Base-by-base conservation (phyloP, 371 early-diverging fungal species). In the Mucor saturninus region DNA sequence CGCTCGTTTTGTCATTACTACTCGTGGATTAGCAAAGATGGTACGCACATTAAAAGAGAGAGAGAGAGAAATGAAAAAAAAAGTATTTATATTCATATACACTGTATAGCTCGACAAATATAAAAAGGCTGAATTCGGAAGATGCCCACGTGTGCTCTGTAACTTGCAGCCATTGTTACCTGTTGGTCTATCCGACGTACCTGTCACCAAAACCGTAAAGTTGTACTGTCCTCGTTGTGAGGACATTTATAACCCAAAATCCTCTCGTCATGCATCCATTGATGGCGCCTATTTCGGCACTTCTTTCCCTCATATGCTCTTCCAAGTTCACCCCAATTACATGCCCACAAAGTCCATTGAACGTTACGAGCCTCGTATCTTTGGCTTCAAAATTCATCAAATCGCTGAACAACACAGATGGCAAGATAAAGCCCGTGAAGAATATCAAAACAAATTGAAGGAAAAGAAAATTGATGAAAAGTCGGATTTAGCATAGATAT, bases 241-340 rank as follows among this genome's bases (percentile, higher is more conserved):
- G 66, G 96, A 97, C 68, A 80, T 99, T 35, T 99, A 98, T 68
- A 86, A 86, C 61, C 95, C 98, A 28, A 89, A 87, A 71, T 88
- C 90, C 29, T 78, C 83, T 45, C 85, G 90, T 43, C 90, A 91
- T 73, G 80, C 81, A 3, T 69, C 81, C 29, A 85, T 98, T 28
- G 99, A 99, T 74, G 99, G 99, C 31, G 95, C 97, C 30, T 94
- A 91, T 67, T 99, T 96, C 79, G 98, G 98, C 13, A 93, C 93
- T 29, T 93, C 96, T 21, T 96, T 99, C 81, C 93, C 98, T 26
- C 94, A 95, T 65, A 88, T 99, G 83, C 84, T 99, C 40, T 92
- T 97, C 75, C 85, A 94, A 75, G 87, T 88, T 15, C 93, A 94
- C 74, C 92, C 95, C 37, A 85, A 93, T 56, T 77, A 91, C 38